Conservation (phyloP, 2,329 filamentous ascomycete genomes). For the Dactylellina haptotyla region DNA sequence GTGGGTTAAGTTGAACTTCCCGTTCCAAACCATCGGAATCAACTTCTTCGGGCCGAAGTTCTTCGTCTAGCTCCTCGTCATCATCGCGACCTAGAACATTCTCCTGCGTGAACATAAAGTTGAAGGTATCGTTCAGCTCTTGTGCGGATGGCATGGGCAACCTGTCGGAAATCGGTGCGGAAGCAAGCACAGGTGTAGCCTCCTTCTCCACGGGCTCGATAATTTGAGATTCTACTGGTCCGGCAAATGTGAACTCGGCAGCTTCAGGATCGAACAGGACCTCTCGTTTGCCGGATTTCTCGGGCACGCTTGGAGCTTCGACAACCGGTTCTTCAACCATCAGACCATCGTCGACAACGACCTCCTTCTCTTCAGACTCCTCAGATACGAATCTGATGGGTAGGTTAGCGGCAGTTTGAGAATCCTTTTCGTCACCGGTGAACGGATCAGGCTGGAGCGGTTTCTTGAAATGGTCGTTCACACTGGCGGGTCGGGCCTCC, state of each 20-base stretch:
- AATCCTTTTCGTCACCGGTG: conserved; percentile 22
- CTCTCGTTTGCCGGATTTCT: conserved; percentile 29
- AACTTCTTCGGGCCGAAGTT: conserved; percentile 36
- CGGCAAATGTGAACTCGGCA: conserved; percentile 56
- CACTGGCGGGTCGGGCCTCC: conserved; percentile 33
- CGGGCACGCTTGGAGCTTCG: conserved; percentile 6
- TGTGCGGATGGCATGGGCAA: conserved; percentile 57
- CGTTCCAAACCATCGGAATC: conserved; percentile 46
- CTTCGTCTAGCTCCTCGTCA: conserved; percentile 38
- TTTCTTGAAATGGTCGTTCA: conserved; percentile 11
- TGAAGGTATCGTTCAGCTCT: conserved; percentile 58
- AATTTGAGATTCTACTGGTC: background rate
- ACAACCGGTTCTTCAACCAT: conserved; percentile 20
- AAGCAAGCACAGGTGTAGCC: conserved; percentile 41
- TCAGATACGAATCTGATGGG: conserved; percentile 29
- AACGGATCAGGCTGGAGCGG: conserved; percentile 26
- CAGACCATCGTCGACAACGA: background rate
- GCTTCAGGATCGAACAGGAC: conserved; percentile 52
- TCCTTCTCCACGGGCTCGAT: conserved; percentile 14
- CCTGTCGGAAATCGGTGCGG: conserved; percentile 52
- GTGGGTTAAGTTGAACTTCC: conserved; percentile 46
- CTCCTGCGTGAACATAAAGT: conserved; percentile 52
- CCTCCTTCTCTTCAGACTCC: conserved; percentile 33
- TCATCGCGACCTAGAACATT: conserved; percentile 12
- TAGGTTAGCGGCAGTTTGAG: conserved; percentile 20